Base-by-base conservation (phyloP, 257 asterid genomes). In the Solanum tacnaense region DNA sequence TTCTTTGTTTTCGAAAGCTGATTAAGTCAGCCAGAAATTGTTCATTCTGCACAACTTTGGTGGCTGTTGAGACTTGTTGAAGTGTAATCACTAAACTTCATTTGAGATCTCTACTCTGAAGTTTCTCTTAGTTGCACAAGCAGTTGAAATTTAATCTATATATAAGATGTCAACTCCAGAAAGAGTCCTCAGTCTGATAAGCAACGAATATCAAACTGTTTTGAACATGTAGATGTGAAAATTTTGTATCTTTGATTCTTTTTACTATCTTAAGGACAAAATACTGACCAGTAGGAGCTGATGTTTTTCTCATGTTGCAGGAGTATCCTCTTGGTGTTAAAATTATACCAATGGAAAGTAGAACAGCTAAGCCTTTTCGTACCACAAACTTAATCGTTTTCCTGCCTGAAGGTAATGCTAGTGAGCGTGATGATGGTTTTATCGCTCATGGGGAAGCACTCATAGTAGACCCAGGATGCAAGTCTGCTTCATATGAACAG, bases 391-490 rank as follows among this genome's bases (percentile, higher is more conserved):
- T 97, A 93, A 88, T 91, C 67, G 93, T 96, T 86, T 92, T 96
- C 93, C 91, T 83, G 36, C 94, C 98, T 34, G 92, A 76, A 49
- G 91, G 81, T 67, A 89, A 73, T 84, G 34, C 29, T 52, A 88
- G 84, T 82, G 90, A 86, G 73, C 41, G 18, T 36, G 88, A 89
- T 84, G 92, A 89, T 78, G 88, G 73, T 91, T 91, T 92, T 91
- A 56, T 92, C 67, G 94, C 94, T 71, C 89, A 91, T 78, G 99
- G 98, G 84, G 98, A 97, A 88, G 99, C 98, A 88, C 93, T 97
- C 89, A 92, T 97, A 73, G 93, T 97, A 86, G 99, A 97, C 90
- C 99, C 99, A 44, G 99, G 99, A 82, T 97, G 99, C 94, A 93
- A 89, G 91, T 93, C 96, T 44, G 89, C 92, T 85, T 87, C 91